These are phyloP conservation scores for Aureobasidium leucospermi DNA, from an alignment of 2,329 filamentous ascomycete species.

Conservation along the genomic window DNA sequence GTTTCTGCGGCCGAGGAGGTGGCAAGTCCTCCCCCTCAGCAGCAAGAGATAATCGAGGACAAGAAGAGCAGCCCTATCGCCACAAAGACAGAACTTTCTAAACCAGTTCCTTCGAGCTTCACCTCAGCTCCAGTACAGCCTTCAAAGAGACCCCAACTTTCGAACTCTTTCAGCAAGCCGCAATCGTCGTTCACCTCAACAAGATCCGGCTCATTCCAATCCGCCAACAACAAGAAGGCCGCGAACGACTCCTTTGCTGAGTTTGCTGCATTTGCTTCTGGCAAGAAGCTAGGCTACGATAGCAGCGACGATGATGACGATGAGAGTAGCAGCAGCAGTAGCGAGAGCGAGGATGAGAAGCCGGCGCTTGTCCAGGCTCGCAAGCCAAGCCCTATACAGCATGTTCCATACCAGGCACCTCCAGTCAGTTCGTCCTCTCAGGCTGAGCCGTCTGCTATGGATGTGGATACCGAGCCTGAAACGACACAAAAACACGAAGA, in stretches of 20 bases:
- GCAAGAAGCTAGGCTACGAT: constrained; percentile 3
- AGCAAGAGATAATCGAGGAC: not conserved
- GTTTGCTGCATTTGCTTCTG: not conserved
- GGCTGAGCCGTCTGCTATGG: constrained; percentile 1
- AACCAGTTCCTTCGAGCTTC: not conserved
- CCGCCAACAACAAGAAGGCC: not conserved
- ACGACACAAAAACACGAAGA: not conserved
- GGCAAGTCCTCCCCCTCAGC: not conserved
- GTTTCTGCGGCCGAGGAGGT: not conserved
- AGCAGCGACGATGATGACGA: constrained; percentile 1
- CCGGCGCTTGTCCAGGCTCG: not conserved
- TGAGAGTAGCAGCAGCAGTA: constrained; percentile 1
- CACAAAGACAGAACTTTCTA: not conserved
- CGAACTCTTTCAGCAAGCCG: not conserved
- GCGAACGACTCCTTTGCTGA: not conserved
- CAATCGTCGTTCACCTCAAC: not conserved
- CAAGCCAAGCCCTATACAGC: not conserved
- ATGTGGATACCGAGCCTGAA: not conserved
- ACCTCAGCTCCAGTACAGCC: not conserved
- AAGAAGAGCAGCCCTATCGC: not conserved
- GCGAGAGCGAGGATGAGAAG: constrained; percentile 5
- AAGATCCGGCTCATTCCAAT: not conserved
- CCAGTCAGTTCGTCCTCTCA: not conserved
- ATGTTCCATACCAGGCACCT: not conserved
- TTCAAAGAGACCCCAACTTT: not conserved